Conservation (phyloP, 2,329 filamentous ascomycete species). For the Zymoseptoria pseudotritici region DNA sequence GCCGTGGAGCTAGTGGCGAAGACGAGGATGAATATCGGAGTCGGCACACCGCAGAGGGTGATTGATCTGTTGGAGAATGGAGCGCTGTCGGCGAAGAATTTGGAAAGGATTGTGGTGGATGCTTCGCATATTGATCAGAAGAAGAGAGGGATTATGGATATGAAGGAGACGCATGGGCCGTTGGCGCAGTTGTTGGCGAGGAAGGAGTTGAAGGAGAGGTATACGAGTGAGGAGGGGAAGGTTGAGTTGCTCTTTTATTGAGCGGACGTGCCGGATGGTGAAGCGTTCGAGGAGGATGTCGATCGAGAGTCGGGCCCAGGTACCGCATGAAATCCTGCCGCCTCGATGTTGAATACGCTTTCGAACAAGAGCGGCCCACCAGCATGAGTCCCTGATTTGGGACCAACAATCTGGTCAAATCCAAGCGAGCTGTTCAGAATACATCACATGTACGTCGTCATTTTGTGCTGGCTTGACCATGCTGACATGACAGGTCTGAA, state of each 20-base stretch:
- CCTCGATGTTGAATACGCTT: too few species aligned
- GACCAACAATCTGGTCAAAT: too few species aligned
- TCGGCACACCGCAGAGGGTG: conserved; percentile 80
- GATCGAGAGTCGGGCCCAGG: too few species aligned
- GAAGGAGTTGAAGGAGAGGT: conserved; percentile 63
- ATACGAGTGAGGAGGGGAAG: conserved; percentile 47
- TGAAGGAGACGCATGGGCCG: conserved; percentile 84
- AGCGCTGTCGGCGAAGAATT: conserved; percentile 59
- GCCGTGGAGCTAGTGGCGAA: conserved; percentile 68
- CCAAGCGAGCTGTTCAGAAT: too few species aligned
- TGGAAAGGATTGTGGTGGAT: conserved; percentile 80
- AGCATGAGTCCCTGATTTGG: too few species aligned
- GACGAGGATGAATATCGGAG: conserved; percentile 68
- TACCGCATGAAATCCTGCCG: too few species aligned
- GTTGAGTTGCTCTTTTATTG: conserved; percentile 58
- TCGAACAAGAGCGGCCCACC: too few species aligned
- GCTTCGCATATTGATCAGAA: conserved; percentile 91
- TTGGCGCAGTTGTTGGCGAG: conserved; percentile 67
- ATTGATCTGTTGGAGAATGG: conserved; percentile 76
- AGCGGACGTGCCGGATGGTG: conserved; percentile 9
- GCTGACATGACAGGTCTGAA: background rate
- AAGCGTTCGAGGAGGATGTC: background rate
- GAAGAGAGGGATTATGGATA: conserved; percentile 87
- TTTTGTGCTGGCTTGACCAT: too few species aligned
- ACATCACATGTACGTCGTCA: too few species aligned